These are phyloP conservation scores for Paraglomus occultum DNA, from an alignment of 192 early-diverging fungal genomes.

Conservation along the genomic window DNA sequence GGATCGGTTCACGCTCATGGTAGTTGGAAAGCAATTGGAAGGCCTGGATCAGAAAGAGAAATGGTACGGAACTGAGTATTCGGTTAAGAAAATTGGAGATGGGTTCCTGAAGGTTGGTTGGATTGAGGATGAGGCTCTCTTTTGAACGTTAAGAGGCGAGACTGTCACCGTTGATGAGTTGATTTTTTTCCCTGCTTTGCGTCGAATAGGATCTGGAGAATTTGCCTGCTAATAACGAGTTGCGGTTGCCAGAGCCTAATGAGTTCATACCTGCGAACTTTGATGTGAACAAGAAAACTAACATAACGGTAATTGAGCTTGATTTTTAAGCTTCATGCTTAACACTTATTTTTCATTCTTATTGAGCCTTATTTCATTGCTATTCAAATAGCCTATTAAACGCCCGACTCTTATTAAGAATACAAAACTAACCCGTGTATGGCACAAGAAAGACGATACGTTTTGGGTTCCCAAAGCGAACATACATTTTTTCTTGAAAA, in stretches of 20 bases:
- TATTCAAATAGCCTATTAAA: conserved; percentile 22
- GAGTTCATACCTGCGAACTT: conserved; percentile 83
- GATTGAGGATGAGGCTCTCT: conserved; percentile 40
- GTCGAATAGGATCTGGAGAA: conserved; percentile 32
- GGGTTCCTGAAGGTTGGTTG: conserved; percentile 47
- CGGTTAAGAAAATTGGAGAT: conserved; percentile 50
- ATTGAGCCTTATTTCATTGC: background rate
- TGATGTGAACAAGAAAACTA: conserved; percentile 47
- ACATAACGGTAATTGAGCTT: conserved; percentile 6
- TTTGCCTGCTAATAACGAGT: conserved; percentile 28
- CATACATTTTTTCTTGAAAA: conserved; percentile 54
- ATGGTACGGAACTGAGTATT: conserved; percentile 83
- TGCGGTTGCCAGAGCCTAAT: conserved; percentile 52
- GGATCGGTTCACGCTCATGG: conserved; percentile 35
- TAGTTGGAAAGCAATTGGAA: conserved; percentile 34
- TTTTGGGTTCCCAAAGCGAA: conserved; percentile 88
- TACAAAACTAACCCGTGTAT: conserved; percentile 62
- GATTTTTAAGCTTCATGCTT: background rate
- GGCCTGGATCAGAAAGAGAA: conserved; percentile 50
- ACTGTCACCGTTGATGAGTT: background rate
- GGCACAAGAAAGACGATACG: conserved; percentile 93
- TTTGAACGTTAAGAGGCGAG: background rate
- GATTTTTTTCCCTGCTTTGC: background rate
- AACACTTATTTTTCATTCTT: background rate
- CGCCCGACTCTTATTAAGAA: conserved; percentile 59